phyloP scores from a whole-genome alignment of 306 rosid genomes.

The Gynostemma pentaphyllum region DNA sequence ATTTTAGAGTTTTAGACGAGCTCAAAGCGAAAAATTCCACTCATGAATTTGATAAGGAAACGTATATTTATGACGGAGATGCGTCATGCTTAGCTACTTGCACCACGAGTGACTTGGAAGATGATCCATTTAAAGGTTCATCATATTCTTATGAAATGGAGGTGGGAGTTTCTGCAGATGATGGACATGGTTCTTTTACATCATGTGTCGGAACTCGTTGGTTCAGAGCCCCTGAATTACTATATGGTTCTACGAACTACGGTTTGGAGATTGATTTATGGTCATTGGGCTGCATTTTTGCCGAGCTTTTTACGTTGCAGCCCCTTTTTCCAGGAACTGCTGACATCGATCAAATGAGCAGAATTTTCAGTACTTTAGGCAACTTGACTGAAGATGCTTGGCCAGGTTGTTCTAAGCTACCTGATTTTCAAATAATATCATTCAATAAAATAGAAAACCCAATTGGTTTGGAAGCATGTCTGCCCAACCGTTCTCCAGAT shows the following conservation, averaged over 20 bases:
- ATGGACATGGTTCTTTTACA: conserved; percentile 46
- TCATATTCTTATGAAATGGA: conserved; percentile 52
- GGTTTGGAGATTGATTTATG: conserved; percentile 81
- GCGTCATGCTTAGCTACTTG: conserved; percentile 84
- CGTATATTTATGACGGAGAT: conserved; percentile 43
- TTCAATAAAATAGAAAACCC: conserved; percentile 55
- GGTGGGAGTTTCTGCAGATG: conserved; percentile 29
- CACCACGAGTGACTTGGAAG: conserved; percentile 60
- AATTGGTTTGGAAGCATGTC: conserved; percentile 41
- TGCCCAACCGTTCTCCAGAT: conserved; percentile 28
- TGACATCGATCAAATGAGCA: conserved; percentile 79
- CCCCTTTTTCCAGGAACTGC: conserved; percentile 76
- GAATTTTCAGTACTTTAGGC: conserved; percentile 58
- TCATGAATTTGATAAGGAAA: conserved; percentile 49
- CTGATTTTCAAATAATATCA: conserved; percentile 51
- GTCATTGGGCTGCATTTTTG: conserved; percentile 84
- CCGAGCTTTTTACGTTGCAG: conserved; percentile 47
- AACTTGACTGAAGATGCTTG: conserved; percentile 60
- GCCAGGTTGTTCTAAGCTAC: conserved; percentile 59
- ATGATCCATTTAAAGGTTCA: conserved; percentile 49
- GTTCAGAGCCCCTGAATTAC: conserved; percentile 82
- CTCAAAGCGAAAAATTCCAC: conserved; percentile 36
- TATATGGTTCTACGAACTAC: conserved; percentile 59
- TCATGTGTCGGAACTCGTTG: conserved; percentile 85
- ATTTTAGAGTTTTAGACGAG: conserved; percentile 59